These are phyloP conservation scores for Angomonas deanei DNA, from an alignment of 208 protist genomes.

Conservation along the genomic window DNA sequence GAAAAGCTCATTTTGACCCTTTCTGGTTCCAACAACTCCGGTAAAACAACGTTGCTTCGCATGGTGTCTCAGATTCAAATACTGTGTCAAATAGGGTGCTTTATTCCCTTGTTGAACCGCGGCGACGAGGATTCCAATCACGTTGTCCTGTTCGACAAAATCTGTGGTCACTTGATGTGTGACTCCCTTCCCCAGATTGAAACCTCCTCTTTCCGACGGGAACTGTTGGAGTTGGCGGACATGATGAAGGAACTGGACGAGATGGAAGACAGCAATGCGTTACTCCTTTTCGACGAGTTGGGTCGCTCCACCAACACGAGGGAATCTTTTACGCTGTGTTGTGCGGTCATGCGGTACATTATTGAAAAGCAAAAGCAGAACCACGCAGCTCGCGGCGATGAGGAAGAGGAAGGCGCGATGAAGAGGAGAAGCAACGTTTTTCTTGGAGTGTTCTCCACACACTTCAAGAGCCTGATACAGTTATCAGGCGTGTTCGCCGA, in stretches of 20 bases:
- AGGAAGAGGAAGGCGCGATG: background rate
- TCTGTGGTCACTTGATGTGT: conserved; percentile 81
- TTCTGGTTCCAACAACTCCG: conserved; percentile 90
- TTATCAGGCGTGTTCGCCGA: background rate
- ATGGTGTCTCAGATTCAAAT: conserved; percentile 86
- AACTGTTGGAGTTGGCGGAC: conserved; percentile 76
- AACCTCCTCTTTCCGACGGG: conserved; percentile 61
- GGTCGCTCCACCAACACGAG: conserved; percentile 93
- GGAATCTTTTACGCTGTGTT: conserved; percentile 94
- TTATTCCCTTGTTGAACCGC: conserved; percentile 41
- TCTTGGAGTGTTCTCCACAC: background rate
- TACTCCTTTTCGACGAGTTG: conserved; percentile 98
- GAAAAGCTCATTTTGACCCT: conserved; percentile 61
- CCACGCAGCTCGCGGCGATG: background rate
- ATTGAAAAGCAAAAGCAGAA: conserved; percentile 15
- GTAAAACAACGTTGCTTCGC: conserved; percentile 93
- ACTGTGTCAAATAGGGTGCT: conserved; percentile 91
- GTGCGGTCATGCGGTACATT: conserved; percentile 83
- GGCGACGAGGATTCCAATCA: conserved; percentile 13
- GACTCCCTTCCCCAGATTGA: conserved; percentile 49
- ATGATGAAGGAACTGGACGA: conserved; percentile 31
- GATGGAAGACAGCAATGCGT: conserved; percentile 30
- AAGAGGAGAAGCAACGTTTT: background rate
- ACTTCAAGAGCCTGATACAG: background rate
- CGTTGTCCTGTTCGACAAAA: conserved; percentile 54